Base-by-base conservation (phyloP, 2,329 filamentous ascomycete genomes). In the Fusarium avenaceum region DNA sequence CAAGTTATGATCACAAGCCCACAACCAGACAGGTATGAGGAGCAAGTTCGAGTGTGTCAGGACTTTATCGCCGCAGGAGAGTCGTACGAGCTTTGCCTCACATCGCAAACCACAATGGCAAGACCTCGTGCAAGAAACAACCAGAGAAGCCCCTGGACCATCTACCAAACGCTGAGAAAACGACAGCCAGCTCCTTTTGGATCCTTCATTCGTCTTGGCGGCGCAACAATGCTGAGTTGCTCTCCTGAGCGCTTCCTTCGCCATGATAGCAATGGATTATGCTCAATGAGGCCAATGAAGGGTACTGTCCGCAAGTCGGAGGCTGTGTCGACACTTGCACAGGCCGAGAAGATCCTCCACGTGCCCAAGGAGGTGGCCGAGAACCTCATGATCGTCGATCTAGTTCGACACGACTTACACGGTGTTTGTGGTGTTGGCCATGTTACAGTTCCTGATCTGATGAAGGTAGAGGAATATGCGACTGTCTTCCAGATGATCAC, bases 381-480 rank as follows among this genome's bases (percentile, higher is more conserved):
- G 81, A 98, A 98, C 75, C 86, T 98, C 24, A 98, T 98, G 96
- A 97, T 98, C 73, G 94, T 97, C 4, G 95, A 98, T 77, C 84
- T 98, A 1, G 96, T 97, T n/a, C 88, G 95, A 1, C 95, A 98
- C 75, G 95, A 98, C 77, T 83, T 98, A 14, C 92, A 96, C 78
- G 89, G 90, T n/a, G 89, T 97, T 10, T 93, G 91, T 63, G 92
- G 92, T 7, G 86, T 91, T 2, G 90, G 89, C 0, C 86, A 87
- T 60, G 93, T 97, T 1, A 77, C 81, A 7, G 93, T 97, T 2
- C 88, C 90, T 15, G 90, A 93, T 56, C 82, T 97, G 24, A 91
- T 97, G 81, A 87, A 89, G 60, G 91, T 98, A 1, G 94, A 97
- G 78, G 94, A 97, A 76, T 96, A 97, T 76, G 90, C 92, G 46